Evolutionary conservation across 176 grass and related monocot genomes (phyloP).

Genomic region (Otatea glauca): DNA sequence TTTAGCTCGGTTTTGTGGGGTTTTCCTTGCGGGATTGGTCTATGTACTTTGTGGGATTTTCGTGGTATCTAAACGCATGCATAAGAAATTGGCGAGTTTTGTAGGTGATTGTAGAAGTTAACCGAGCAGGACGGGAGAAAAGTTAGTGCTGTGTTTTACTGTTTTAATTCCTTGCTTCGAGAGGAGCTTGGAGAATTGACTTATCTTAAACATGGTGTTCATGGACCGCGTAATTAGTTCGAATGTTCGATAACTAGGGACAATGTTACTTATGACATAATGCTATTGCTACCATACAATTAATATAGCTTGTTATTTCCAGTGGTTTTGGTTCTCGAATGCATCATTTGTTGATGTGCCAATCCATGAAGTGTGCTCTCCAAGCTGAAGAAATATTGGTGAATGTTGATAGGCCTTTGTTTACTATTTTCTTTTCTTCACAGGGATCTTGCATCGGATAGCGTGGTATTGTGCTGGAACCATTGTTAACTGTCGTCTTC

Average conservation of each 20-base stretch:
- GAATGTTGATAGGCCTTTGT: background rate
- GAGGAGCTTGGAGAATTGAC: background rate
- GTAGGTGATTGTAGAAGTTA: background rate
- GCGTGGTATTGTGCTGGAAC: slow-evolving; percentile 12
- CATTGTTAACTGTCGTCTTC: background rate
- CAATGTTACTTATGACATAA: background rate
- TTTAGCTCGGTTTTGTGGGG: background rate
- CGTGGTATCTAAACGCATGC: background rate
- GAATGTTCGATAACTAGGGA: background rate
- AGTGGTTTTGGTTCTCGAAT: background rate
- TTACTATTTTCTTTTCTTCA: background rate
- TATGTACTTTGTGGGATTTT: background rate
- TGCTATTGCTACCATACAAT: background rate
- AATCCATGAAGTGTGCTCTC: background rate
- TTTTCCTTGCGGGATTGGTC: background rate
- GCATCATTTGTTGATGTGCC: background rate
- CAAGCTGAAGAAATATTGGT: background rate
- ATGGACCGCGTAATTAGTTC: background rate
- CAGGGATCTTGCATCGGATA: slow-evolving; percentile 42
- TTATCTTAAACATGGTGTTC: background rate
- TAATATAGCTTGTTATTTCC: background rate
- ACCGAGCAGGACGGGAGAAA: background rate
- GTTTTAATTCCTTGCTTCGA: slow-evolving; percentile 1
- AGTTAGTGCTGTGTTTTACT: background rate
- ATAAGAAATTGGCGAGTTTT: background rate